Conservation (phyloP, 345 rosid species). For the Camelina sativa region DNA sequence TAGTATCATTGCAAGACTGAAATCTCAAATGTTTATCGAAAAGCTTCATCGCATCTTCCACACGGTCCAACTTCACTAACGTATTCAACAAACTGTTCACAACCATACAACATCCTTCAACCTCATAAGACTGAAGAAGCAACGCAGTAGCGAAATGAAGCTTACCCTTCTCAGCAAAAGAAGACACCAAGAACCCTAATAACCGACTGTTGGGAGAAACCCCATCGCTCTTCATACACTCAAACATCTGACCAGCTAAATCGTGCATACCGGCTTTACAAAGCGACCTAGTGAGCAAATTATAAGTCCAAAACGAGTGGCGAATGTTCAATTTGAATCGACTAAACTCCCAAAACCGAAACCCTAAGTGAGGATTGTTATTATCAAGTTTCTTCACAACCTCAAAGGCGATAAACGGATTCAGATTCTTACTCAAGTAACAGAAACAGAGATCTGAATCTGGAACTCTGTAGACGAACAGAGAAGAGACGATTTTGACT, state of each 20-base stretch:
- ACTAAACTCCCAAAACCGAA: conserved; percentile 75
- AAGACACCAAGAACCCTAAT: conserved; percentile 58
- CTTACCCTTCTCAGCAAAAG: conserved; percentile 53
- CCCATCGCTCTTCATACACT: conserved; percentile 78
- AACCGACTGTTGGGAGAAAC: conserved; percentile 52
- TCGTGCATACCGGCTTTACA: conserved; percentile 67
- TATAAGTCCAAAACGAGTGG: conserved; percentile 66
- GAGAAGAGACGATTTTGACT: conserved; percentile 68
- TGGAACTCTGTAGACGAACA: conserved; percentile 52
- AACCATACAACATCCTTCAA: conserved; percentile 45
- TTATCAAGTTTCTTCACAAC: conserved; percentile 61
- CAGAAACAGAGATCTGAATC: conserved; percentile 52
- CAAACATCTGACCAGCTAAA: conserved; percentile 53
- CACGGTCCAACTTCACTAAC: conserved; percentile 57
- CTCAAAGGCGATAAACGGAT: conserved; percentile 63
- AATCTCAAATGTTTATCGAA: conserved; percentile 53
- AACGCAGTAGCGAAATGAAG: conserved; percentile 54
- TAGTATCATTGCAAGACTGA: conserved; percentile 56
- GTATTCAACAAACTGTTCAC: conserved; percentile 62
- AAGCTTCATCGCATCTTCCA: conserved; percentile 61
- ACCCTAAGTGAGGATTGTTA: conserved; percentile 57
- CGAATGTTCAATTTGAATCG: conserved; percentile 52
- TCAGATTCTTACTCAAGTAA: conserved; percentile 62
- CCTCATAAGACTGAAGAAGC: conserved; percentile 55
- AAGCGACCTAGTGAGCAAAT: conserved; percentile 60